phyloP scores from a whole-genome alignment of 371 early-diverging fungal species.

The Haplosporangium sp. region DNA sequence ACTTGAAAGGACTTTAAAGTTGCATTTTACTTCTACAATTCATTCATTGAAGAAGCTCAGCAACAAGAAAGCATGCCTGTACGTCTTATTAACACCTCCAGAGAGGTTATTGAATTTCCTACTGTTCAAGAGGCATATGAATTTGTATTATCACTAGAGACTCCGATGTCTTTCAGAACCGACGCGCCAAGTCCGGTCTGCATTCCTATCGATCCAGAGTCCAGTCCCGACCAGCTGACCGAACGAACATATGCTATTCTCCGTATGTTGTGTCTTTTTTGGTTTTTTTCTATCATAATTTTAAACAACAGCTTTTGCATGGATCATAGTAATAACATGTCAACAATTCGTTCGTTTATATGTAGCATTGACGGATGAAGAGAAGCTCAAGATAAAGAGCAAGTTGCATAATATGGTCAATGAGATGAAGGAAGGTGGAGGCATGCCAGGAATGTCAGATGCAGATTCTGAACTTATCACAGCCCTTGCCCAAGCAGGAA shows the following conservation, averaged over 20 bases:
- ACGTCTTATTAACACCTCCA: conserved; percentile 46
- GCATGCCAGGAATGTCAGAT: conserved; percentile 46
- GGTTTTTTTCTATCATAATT: too few relatives aligned
- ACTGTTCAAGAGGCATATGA: conserved; percentile 46
- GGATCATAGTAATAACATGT: too few relatives aligned
- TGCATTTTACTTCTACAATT: not conserved
- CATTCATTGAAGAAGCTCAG: not conserved
- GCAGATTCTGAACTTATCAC: conserved; percentile 42
- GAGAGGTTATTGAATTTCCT: conserved; percentile 51
- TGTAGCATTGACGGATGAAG: conserved; percentile 48
- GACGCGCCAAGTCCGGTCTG: conserved; percentile 49
- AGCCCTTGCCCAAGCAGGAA: conserved; percentile 29
- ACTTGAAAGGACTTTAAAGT: too few relatives aligned
- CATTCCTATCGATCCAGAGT: conserved; percentile 54
- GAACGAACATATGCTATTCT: conserved; percentile 51
- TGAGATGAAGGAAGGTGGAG: conserved; percentile 45
- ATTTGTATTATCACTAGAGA: conserved; percentile 48
- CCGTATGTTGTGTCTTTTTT: conserved; percentile 22
- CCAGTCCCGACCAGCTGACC: conserved; percentile 36
- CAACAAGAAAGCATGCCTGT: conserved; percentile 26
- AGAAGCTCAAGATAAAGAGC: conserved; percentile 32
- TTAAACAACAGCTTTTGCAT: too few relatives aligned
- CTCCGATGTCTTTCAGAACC: conserved; percentile 55
- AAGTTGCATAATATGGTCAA: conserved; percentile 50
- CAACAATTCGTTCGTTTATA: not conserved